Conservation (phyloP, 305 asterid species). For the Fraxinus nigra region DNA sequence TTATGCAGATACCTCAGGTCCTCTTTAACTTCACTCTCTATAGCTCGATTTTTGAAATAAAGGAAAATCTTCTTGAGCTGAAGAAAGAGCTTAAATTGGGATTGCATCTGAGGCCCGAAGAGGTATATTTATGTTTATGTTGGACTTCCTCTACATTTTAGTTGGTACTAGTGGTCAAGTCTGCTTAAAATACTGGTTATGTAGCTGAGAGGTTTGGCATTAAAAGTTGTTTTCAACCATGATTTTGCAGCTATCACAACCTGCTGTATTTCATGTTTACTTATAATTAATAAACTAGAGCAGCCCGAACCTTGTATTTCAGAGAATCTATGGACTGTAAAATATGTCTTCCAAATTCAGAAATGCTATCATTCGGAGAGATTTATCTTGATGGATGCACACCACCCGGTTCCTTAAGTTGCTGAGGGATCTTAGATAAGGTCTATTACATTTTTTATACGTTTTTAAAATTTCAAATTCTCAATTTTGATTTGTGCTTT, state of each 20-base stretch:
- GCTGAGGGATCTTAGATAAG: background rate
- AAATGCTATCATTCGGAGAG: background rate
- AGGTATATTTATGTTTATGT: conserved; percentile 45
- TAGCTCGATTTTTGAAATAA: conserved; percentile 73
- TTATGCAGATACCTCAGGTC: conserved; percentile 35
- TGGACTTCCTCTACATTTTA: background rate
- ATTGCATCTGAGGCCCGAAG: conserved; percentile 59
- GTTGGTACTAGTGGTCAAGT: background rate
- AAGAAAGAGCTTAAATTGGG: conserved; percentile 69
- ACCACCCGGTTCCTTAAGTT: background rate
- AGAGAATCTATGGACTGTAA: background rate
- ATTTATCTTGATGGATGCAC: background rate
- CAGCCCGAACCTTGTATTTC: background rate
- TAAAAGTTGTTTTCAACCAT: background rate
- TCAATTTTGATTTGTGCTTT: background rate
- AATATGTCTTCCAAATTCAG: background rate
- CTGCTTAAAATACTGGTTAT: conserved; percentile 2
- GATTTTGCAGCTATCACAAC: background rate
- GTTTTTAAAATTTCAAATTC: background rate
- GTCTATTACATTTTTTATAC: background rate
- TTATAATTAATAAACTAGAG: background rate
- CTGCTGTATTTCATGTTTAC: background rate
- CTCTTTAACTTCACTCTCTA: conserved; percentile 72
- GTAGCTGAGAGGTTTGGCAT: background rate
- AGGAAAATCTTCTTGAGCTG: conserved; percentile 56